Base-by-base conservation (phyloP, 768 basidiomycete genomes). In the Termitomyces sp. region DNA sequence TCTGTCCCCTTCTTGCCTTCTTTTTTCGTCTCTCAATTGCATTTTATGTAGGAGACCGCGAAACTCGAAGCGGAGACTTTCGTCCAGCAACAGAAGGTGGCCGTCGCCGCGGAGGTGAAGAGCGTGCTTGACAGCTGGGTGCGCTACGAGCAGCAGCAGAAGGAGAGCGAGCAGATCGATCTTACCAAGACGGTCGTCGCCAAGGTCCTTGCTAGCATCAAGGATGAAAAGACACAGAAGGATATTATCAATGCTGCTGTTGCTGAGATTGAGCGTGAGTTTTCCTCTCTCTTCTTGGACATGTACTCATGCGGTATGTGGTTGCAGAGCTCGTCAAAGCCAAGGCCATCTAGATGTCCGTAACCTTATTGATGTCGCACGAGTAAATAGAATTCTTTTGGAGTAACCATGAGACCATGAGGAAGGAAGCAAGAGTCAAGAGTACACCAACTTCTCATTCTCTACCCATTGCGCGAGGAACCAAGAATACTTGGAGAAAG, bases 91-190 rank as follows among this genome's bases (percentile, higher is more conserved):
- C 97, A 99, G 79, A 89, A 92, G 73, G 85, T 88, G 58, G 86
- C 84, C 42, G 77, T 98, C 68, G 86, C 95, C 31, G 62, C 89
- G 43, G 97, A 99, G 77, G 77, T 98, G 68, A 98, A 98, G 77
- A 66, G 87, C 31, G 95, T 98, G 40, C 85, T 99, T 56, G 97
- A 98, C 80, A 92, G 90, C 71, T 97, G 95, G 95, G 96, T 95
- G 56, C 90, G 97, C 70, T 95, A 87, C 75, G 96, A 98, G 80
- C 95, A 97, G 70, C 92, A 95, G 71, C 81, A 85, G 69, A 94
- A 97, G 81, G 95, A 99, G 80, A 89, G 83, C 68, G 94, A 99
- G 78, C 97, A 99, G 82, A 82, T 86, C 32, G 90, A 92, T 50
- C 86, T 99, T 56, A 89, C 94, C 62, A 86, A 89, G 82, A 76